phyloP scores from a whole-genome alignment of 2,329 filamentous ascomycete genomes.

The Arthroderma sp. region DNA sequence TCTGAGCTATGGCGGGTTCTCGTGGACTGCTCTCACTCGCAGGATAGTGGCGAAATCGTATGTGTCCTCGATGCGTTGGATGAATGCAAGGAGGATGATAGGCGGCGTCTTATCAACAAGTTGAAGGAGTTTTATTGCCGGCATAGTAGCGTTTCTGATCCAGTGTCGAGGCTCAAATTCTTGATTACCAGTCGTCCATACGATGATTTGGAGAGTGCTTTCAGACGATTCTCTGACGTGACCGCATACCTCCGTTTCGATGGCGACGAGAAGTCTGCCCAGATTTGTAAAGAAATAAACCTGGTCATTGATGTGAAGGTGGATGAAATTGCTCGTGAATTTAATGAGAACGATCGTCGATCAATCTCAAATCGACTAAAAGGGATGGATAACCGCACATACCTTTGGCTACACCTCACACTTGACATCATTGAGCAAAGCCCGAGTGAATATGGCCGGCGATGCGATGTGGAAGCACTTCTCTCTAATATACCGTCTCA shows the following conservation, averaged over 20 bases:
- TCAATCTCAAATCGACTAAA: conserved; percentile 18
- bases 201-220: conserved; percentile 8
- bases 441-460: too few relatives aligned
- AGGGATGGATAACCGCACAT: conserved; percentile 22
- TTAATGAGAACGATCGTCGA: conserved; percentile 10
- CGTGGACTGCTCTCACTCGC: conserved; percentile 3
- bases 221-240: conserved; percentile 4
- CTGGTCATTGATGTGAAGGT: conserved; percentile 14
- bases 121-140: conserved; percentile 12
- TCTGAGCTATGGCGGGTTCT: conserved; percentile 22
- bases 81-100: conserved; percentile 21
- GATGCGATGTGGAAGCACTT: background rate
- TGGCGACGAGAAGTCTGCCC: conserved; percentile 10
- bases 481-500: background rate
- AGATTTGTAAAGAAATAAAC: conserved; percentile 15
- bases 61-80: conserved; percentile 32
- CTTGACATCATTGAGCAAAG: conserved; percentile 12
- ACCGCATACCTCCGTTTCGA: conserved; percentile 13
- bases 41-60: conserved; percentile 16
- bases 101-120: conserved; percentile 12
- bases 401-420: conserved; percentile 28
- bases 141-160: conserved; percentile 10
- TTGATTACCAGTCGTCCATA: conserved; percentile 19
- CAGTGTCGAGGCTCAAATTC: conserved; percentile 21
- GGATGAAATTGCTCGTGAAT: conserved; percentile 7